A percentile compares a stretch with the other conserved stretches of the same genome.
phyloP scores from a whole-genome alignment of 306 rosid species.

The Cucumis hystrix region DNA sequence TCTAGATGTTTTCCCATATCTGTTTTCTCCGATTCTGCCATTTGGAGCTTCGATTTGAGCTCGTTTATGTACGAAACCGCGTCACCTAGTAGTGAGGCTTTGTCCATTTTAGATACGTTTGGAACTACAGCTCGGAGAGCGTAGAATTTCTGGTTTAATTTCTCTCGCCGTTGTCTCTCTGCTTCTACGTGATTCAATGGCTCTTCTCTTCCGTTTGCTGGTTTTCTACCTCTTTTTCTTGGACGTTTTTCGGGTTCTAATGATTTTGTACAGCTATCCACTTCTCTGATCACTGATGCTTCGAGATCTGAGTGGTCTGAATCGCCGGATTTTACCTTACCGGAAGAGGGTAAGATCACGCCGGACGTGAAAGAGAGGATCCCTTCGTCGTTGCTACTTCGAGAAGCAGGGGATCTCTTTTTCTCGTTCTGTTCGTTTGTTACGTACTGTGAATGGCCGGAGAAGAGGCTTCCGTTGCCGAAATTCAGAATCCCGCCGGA shows the following conservation, averaged over 20 bases:
- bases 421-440: constrained; percentile 32
- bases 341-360: constrained; percentile 20
- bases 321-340: constrained; percentile 32
- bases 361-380: constrained; percentile 80
- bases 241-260: constrained; percentile 80
- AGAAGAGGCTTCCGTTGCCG: constrained; percentile 41
- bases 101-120: constrained; percentile 91
- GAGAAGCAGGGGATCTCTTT: constrained; percentile 53
- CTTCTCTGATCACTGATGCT: constrained; percentile 65
- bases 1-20: constrained; percentile 46
- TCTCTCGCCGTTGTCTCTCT: constrained; percentile 84
- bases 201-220: constrained; percentile 90
- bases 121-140: constrained; percentile 92
- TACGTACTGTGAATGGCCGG: constrained; percentile 35
- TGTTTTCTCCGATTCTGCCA: constrained; percentile 34
- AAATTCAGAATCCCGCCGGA: constrained; percentile 72
- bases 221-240: constrained; percentile 72
- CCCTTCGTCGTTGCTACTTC: constrained; percentile 66
- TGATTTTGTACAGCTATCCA: constrained; percentile 34
- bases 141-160: constrained; percentile 81
- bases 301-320: constrained; percentile 87
- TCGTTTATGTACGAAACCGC: constrained; percentile 79
- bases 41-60: constrained; percentile 57
- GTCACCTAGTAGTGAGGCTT: constrained; percentile 82
- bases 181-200: constrained; percentile 94